Base-by-base conservation (phyloP, 2,329 filamentous ascomycete genomes). In the Ramularia endophylla region DNA sequence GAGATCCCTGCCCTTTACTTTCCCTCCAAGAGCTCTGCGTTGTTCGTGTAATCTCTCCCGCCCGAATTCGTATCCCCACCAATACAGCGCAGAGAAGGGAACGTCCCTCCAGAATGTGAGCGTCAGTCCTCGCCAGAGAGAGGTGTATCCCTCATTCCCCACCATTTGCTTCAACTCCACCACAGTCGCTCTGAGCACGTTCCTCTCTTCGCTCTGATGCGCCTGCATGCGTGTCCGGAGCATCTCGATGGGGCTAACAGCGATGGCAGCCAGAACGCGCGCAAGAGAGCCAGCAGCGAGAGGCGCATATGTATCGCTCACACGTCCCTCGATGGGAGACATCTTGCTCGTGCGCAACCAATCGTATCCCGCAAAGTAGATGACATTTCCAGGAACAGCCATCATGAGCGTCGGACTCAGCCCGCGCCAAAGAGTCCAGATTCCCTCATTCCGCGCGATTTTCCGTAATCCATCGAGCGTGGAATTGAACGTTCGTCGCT, bases 301-400 rank as follows among this genome's bases (percentile, higher is more conserved):
- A 0, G 92, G 88, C 5, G 85, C 80, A 53, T 86, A 87, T 7
- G 78, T 74, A 51, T 90, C 85, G 11, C 76, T 75, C 8, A 82
- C 61, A 15, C 74, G 53, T 11, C 54, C 59, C 30, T 70, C 72
- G 48, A 97, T 76, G 0, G 88, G 89, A 53, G 86, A 94, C 30
- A 68, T 69, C 1, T 72, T 69, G 55, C 86, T 84, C 50, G 76
- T 85, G 27, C 92, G 81, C 44, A 98, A 64, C 84, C 88, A 95
- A 60, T 98, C 92, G 65, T 98, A 98, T 28, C 92, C 92, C 9
- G 92, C 94, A 58, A 97, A 95, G 67, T 98, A 98, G 52, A 98
- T 97, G 53, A 98, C 92, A 62, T 98, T 98, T 18, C 82, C 87
- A 0, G 92, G 92, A 5, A 98, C 77, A 0, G 88, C 82, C 92